Evolutionary conservation across 1,139 yeast species (phyloP).

Genomic region (Suhomyces coccinellae): DNA sequence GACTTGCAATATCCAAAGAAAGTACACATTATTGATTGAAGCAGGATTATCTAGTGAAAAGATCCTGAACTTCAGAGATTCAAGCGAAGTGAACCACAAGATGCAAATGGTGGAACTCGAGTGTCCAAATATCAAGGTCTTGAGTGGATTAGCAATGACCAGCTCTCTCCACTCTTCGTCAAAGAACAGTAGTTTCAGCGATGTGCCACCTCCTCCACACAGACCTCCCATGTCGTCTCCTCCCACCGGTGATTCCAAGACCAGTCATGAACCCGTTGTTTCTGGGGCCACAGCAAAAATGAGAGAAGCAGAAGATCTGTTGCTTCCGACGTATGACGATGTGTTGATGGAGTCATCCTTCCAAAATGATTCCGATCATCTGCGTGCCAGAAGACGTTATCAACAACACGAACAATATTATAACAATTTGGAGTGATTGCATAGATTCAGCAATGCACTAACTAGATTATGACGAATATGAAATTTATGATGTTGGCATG

Average conservation of each 20-base stretch:
- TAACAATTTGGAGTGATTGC: constrained; percentile 21
- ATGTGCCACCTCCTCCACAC: neutral
- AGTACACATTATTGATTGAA: constrained; percentile 43
- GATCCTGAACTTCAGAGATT: constrained; percentile 23
- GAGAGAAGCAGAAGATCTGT: constrained; percentile 1
- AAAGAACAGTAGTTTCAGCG: constrained; percentile 7
- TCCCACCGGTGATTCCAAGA: no score
- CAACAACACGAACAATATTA: constrained; percentile 41
- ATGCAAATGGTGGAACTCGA: constrained; percentile 33
- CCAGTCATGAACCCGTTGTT: neutral
- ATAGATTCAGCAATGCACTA: constrained; percentile 18
- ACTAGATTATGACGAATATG: constrained; percentile 31
- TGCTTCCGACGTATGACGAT: constrained; percentile 16
- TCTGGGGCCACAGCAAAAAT: neutral
- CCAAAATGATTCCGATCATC: constrained; percentile 16
- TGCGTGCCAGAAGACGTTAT: constrained; percentile 35
- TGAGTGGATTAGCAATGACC: constrained; percentile 42
- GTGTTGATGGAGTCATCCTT: constrained; percentile 14
- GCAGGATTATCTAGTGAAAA: constrained; percentile 47
- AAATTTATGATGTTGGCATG: constrained; percentile 7
- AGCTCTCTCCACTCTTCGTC: constrained; percentile 13
- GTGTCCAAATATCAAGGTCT: constrained; percentile 38
- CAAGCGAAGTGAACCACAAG: constrained; percentile 21
- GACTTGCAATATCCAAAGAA: constrained; percentile 57
- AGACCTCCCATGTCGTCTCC: no score